Base-by-base conservation (phyloP, 352 stramenopile genomes). In the Phytopythium vexans region DNA sequence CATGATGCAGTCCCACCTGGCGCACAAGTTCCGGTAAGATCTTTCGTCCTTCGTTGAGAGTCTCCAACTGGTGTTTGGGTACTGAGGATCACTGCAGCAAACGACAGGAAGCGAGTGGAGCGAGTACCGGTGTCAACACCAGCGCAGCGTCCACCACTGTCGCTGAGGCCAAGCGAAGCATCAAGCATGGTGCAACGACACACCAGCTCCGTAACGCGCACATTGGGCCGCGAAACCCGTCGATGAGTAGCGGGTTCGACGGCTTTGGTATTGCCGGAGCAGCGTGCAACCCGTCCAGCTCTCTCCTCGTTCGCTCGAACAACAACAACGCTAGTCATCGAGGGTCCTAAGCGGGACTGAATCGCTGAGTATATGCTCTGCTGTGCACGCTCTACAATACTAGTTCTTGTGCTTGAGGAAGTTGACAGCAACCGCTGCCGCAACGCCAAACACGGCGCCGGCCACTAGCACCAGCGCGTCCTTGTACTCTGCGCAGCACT, bases 1-100 rank as follows among this genome's bases (percentile, higher is more conserved):
- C 12, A 89, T 88, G 77, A 91, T 91, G 80, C 80, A 92, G 58
- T 80, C 73, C 2, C 80, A 92, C 42, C 53, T 88, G 10, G 82
- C 80, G 1, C 82, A 89, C 71, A 93, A 89, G 43, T 86, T 77
- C 70, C 74, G 72, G 75, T 80, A 55, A 15, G 54, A 41, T 39
- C 6, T 2, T 38, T 38, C 12, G 1, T 50, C 14, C 9, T 48
- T 11, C 44, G 3, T 31, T 21, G 38, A 39, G n/a, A 10, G 35
- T 45, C 32, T 12, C 3, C 1, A 16, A 11, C 2, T 32, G 2
- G 8, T 10, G 38, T 21, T 15, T 37, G 46, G 11, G 12, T 42
- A 4, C 31, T 52, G 33, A 56, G 11, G 21, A 16, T 2, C 3
- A 41, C 39, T 52, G 6, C 35, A 76, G 62, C 39, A 77, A 74